Evolutionary conservation across 331 rosid genomes (phyloP), one percentile per base, ranked within the genome.

Genomic region (Erythrophleum ivorense): DNA sequence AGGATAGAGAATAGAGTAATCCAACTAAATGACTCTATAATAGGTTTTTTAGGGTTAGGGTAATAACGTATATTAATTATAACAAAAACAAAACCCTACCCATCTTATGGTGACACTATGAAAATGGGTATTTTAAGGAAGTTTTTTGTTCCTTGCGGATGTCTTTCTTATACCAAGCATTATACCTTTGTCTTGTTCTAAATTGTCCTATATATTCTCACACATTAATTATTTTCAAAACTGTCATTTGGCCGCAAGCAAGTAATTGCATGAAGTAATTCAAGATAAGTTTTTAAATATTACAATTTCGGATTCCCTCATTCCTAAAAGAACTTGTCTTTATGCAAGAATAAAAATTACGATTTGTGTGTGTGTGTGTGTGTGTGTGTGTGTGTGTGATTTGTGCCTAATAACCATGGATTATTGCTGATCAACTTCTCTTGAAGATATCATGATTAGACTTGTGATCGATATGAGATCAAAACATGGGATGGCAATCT

Each of bases 1-100:
- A 4, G 31, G 62, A 50, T 50, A 50, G 18, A 12, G 55, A 24
- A 24, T 24, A 24, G 29, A 24, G 29, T 50, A 50, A 48, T 48
- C 53, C 13, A 48, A 9, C 57, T 54, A 54, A 54, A 54, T 54
- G 57, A 13, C 57, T 9, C n/a, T 52, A 52, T 15, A 55, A 57
- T n/a, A 54, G 34, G 64, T 7, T 57, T 57, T 57, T 57, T 57
- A 57, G 64, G 64, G 64, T 21, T 57, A 57, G 64, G 24, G 64
- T 8, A 19, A 24, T 19, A 16, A 0, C 1, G 4, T 57, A 19
- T 57, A 53, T 53, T 52, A 52, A 5, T 13, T 15, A 52, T 52
- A 52, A 52, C 0, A 24, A 59, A 24, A 24, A 9, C 33, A 21
- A 59, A 58, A 9, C 66, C 36, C 66, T 59, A 59, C 0, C 36